Evolutionary conservation across 495 filamentous ascomycete genomes (phyloP), one percentile per base, ranked within the genome.

Genomic region (Hypoxylon perforatum): DNA sequence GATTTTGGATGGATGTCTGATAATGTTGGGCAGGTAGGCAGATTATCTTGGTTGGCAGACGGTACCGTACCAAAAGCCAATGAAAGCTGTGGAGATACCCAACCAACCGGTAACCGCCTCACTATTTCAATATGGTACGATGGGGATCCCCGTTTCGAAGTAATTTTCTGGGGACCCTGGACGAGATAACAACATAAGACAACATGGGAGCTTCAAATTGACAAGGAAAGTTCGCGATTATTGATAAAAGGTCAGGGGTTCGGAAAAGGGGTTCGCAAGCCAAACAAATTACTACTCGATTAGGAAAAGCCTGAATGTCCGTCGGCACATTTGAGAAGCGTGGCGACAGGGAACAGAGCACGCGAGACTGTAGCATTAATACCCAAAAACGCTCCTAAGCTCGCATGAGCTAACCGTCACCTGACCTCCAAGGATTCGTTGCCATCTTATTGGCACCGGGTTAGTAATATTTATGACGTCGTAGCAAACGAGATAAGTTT

Each of bases 351-450:
- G 63, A 56, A 55, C 12, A 46, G 14, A 57, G 38, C 38, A 39
- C 39, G 47, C 25, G 58, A 18, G 38, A 49, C 44, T 28, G 64
- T 63, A 1, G 17, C 59, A 68, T 63, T 23, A 18, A 55, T 22
- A 35, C 25, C 18, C 15, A 21, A 47, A 47, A 9, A 52, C 12
- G 8, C 18, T 35, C n/a, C 55, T 49, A 10, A 22, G 51, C 66
- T 33, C 61, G 66, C 66, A 69, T 69, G 51, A 64, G 28, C 45
- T 41, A n/a, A 19, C 56, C 38, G 56, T 69, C 66, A 69, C 61
- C 66, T 69, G 66, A 69, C 61, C 42, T 19, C 2, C 39, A 47
- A 52, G 42, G 44, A 58, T 54, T 35, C 17, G 54, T 38, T 63
- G 42, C 55, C 58, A 38, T 56, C 52, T 55, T 12, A 30, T 44